These are phyloP conservation scores for Rhodotorula taiwanensis DNA, from an alignment of 768 basidiomycete genomes.

Conservation along the genomic window DNA sequence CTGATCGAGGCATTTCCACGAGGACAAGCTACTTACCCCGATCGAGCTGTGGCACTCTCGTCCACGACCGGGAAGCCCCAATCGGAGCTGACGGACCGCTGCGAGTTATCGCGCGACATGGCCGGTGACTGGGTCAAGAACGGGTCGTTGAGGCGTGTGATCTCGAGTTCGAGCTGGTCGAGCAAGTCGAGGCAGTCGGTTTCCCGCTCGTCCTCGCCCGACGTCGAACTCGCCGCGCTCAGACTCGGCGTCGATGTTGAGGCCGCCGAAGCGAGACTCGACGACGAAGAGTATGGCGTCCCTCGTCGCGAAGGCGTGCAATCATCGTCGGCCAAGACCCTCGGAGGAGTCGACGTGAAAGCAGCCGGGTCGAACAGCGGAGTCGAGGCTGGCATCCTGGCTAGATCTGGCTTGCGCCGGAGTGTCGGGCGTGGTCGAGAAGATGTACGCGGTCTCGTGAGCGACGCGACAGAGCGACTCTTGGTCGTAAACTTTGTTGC, in stretches of 20 bases:
- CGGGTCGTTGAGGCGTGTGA: neutral
- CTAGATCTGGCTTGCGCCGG: no score
- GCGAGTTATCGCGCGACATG: neutral
- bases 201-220: slow-evolving; percentile 8
- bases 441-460: no score
- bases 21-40: no score
- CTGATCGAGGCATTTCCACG: no score
- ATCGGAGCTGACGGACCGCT: no score
- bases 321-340: neutral
- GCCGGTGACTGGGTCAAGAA: neutral
- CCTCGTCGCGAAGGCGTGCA: no score
- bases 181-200: slow-evolving; percentile 19
- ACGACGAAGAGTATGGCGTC: neutral
- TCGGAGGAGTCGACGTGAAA: neutral
- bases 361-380: slow-evolving; percentile 6
- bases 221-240: slow-evolving; percentile 1
- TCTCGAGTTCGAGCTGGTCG: slow-evolving; percentile 17
- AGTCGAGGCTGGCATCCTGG: neutral
- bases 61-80: no score
- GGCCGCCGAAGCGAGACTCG: neutral
- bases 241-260: slow-evolving; percentile 8
- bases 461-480: no score
- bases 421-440: no score
- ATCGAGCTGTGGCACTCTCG: no score
- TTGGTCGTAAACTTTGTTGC: no score